Evolutionary conservation across 1,139 yeast species (phyloP), one percentile per base, ranked within the genome.

Genomic region (Debaryomyces robertsiae): DNA sequence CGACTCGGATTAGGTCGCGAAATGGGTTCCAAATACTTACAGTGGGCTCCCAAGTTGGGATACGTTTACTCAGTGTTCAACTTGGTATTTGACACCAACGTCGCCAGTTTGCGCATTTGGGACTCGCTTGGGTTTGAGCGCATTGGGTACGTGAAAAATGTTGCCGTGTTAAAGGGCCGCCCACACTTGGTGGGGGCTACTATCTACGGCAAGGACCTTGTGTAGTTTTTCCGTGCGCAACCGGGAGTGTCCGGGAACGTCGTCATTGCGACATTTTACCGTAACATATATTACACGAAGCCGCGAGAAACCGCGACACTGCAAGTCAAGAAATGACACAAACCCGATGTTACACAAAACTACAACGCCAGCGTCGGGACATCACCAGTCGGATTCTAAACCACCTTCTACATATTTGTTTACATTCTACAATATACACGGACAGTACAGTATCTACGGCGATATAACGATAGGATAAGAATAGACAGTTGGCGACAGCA

Each of bases 1-100:
- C 90, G 91, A 0, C 57, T 73, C 36, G 77, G 81, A 1, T 59
- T 84, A 9, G 95, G 95, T 1, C 69, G 66, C 31, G 75, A 73
- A 17, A 56, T 88, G 57, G 95, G 91, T 6, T 60, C 63, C 41
- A 64, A 73, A 33, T 88, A 84, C 53, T 57, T 86, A 32, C 58
- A 62, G 32, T 77, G 82, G 75, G 95, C 90, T 0, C 89, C 90
- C 0, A 54, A 69, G 40, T 63, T 87, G 33, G 95, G 95, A 0
- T 88, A 82, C 61, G 79, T 73, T 4, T 85, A 84, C 54, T 81
- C 89, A 6, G 90, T 88, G n/a, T 88, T 84, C 68, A 88, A 88
- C 57, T 67, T 88, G 40, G 95, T 88, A 1, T 87, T 81, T 56
- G 90, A 73, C 41, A 79, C 87, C 3, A 87, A 88, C 54, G 65